Conservation (phyloP, 2,329 filamentous ascomycete genomes). For the Pseudopithomyces maydicus region DNA sequence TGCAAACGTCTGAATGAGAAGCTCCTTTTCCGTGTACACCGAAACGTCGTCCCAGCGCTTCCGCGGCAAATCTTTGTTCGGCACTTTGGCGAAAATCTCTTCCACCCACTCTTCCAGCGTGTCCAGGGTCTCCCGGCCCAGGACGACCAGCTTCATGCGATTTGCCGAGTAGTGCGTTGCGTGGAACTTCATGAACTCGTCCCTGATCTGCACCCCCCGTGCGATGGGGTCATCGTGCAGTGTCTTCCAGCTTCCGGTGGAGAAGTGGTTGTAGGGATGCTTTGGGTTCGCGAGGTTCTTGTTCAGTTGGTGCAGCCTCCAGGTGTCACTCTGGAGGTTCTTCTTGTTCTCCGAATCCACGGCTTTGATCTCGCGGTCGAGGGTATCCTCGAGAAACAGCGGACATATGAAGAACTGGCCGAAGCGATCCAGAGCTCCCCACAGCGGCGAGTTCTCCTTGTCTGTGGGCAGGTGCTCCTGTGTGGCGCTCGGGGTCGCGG, state of each 20-base stretch:
- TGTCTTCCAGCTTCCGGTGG: slow-evolving; percentile 85
- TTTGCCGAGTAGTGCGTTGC: slow-evolving; percentile 90
- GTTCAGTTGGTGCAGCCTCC: slow-evolving; percentile 85
- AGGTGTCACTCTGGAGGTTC: slow-evolving; percentile 88
- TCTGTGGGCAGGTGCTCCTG: slow-evolving; percentile 40
- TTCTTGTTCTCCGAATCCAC: slow-evolving; percentile 98
- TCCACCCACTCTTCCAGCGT: slow-evolving; percentile 82
- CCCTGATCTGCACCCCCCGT: slow-evolving; percentile 80
- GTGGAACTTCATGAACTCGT: slow-evolving; percentile 93
- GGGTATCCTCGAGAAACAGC: slow-evolving; percentile 80
- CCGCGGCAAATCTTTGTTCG: slow-evolving; percentile 77
- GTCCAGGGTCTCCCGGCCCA: slow-evolving; percentile 82
- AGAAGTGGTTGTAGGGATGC: slow-evolving; percentile 90
- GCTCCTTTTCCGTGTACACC: slow-evolving; percentile 64
- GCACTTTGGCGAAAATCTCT: slow-evolving; percentile 79
- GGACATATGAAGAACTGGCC: slow-evolving; percentile 92
- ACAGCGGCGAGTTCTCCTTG: slow-evolving; percentile 64
- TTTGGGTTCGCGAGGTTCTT: slow-evolving; percentile 86
- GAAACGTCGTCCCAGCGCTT: slow-evolving; percentile 69
- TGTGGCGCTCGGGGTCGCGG: slow-evolving; percentile 44
- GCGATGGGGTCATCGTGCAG: slow-evolving; percentile 82
- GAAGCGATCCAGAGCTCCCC: slow-evolving; percentile 86
- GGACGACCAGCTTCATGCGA: slow-evolving; percentile 86
- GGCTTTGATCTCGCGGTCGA: slow-evolving; percentile 85
- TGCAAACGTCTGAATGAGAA: slow-evolving; percentile 76